Base-by-base conservation (phyloP, 768 basidiomycete genomes). In the Amylocystis lapponica region DNA sequence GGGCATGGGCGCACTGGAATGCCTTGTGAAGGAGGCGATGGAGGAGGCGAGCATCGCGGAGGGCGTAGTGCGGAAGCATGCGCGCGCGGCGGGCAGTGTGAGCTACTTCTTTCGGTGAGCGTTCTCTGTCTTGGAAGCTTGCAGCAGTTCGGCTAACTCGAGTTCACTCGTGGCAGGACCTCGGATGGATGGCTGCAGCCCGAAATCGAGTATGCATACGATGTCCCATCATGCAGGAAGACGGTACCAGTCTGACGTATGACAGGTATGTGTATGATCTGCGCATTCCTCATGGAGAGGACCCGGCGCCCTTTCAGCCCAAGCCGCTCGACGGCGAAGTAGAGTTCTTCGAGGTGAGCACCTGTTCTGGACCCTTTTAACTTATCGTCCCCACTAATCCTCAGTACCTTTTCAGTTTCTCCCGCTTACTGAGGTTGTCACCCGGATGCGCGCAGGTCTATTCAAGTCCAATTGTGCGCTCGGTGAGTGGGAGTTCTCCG, bases 381-480 rank as follows among this genome's bases (percentile, higher is more conserved):
- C 9, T 17, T 3, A 7, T 29, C 4, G 7, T 10, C 4, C 13
- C 16, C 5, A 3, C 23, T 27, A 13, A 37, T 17, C 10, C 30
- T 21, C 11, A 39, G 27, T 6, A 6, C 22, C 19, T 26, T 29
- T 22, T 10, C 45, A 94, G 89, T 69, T 95, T 19, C 67, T 91
- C 32, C 61, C 76, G 2, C 65, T 91, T 31, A 69, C 74, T 1
- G 72, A 77, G 23, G 74, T 94, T 14, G 66, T 86, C 5, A 46
- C 66, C 29, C 78, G 74, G 39, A 78, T 98, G 66, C 76, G 75
- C 23, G 62, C 66, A 7, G 82, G 83, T 0, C 61, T 82, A 20
- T 98, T 99, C 74, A 99, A 99, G 64, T 76, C 90, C 1, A 98
- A 99, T 56, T 96, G 91, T 53, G 91, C 85, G 4, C 54, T 89